Base-by-base conservation (phyloP, 371 early-diverging fungal genomes). In the Synchytrium microbalum region DNA sequence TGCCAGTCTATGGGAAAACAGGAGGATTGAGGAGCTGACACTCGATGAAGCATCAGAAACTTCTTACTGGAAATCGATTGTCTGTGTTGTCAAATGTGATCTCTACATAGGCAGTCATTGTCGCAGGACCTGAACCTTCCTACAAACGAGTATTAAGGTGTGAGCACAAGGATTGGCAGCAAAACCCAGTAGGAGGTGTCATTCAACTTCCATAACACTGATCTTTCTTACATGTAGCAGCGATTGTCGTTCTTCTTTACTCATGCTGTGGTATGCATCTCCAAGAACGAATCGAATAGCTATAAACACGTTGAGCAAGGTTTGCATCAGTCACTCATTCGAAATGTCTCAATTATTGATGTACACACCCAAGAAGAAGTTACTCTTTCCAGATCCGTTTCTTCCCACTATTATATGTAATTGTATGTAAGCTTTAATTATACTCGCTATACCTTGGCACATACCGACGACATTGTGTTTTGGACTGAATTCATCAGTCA, bases 381-480 rank as follows among this genome's bases (percentile, higher is more conserved):
- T 99, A 75, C 93, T 93, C 78, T 99, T 99, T 27, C 99, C 99
- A 5, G 97, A 91, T 46, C 99, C 99, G 76, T 99, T 99, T 67
- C 96, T 84, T 33, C 99, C 99, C n/a, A 97, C 96, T 92, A 77
- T 14, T 26, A 23, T 62, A 2, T 23, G 61, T 16, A 51, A 27
- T n/a, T 25, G 29, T 28, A 32, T 23, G 57, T 25, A n/a, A 3
- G 54, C 24, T 54, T 31, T 0, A 54, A 13, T 30, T 3, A n/a
- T 32, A 51, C 3, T 24, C 38, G 13, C n/a, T 46, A 51, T 5
- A 25, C 24, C 14, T 31, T 27, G 29, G n/a, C n/a, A 62, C 75
- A 60, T 79, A 92, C 96, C 95, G 74, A 98, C 88, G 64, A 96
- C 96, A 75, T 96, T 96, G 76, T 93, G 95, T 51, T 87, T 81